These are phyloP conservation scores for Geotrichum reessii DNA, from an alignment of 1,139 yeast species.

Conservation along the genomic window DNA sequence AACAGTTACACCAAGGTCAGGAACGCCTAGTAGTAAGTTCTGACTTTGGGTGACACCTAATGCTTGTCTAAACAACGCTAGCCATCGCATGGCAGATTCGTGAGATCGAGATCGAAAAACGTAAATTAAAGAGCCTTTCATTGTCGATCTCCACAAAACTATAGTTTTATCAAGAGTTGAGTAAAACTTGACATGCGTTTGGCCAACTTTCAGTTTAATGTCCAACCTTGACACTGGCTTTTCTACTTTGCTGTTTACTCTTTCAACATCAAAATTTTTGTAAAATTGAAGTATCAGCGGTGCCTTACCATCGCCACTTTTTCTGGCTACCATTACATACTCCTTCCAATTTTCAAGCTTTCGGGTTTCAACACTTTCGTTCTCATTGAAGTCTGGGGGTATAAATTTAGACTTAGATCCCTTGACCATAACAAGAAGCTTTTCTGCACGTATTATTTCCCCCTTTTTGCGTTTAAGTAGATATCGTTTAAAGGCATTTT, in stretches of 20 bases:
- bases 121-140: constrained; percentile 39
- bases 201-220: constrained; percentile 23
- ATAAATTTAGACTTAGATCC: constrained; percentile 30
- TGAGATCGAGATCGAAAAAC: constrained; percentile 50
- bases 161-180: constrained; percentile 66
- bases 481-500: background rate
- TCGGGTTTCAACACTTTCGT: constrained; percentile 48
- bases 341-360: constrained; percentile 71
- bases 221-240: constrained; percentile 25
- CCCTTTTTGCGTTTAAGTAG: constrained; percentile 39
- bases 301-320: constrained; percentile 43
- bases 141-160: constrained; percentile 41
- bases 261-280: constrained; percentile 42
- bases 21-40: constrained; percentile 43
- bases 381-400: constrained; percentile 40
- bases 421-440: constrained; percentile 59
- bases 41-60: constrained; percentile 34
- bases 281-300: constrained; percentile 62
- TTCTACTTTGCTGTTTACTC: constrained; percentile 32
- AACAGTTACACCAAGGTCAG: constrained; percentile 46
- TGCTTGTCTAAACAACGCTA: constrained; percentile 47
- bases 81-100: constrained; percentile 54
- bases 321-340: constrained; percentile 59
- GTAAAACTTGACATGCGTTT: constrained; percentile 48
- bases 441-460: constrained; percentile 58